Evolutionary conservation across 805 yeast species (phyloP), one percentile per base, ranked within the genome.

Genomic region (Metahyphopichia silvanorum): DNA sequence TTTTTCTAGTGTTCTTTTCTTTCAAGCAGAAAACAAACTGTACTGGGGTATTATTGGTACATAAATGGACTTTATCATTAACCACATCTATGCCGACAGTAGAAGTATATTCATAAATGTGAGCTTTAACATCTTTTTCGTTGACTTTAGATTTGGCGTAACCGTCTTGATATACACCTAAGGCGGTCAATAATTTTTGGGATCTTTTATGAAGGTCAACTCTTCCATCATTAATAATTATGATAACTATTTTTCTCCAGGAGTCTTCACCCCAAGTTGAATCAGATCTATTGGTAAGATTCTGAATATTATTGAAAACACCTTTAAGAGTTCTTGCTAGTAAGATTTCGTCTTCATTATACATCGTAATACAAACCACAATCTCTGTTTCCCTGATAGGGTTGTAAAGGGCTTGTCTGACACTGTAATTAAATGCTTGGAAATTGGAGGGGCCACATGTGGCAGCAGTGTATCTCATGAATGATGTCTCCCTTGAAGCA

Each of bases 141-240:
- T 88, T 87, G 47, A 93, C 87, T 51, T 79, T 83, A 51, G 86
- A 85, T 55, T 88, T 88, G 28, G 98, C 97, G 60, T 88, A 87
- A 0, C 97, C 97, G 39, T 88, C 97, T 60, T 93, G 98, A 55
- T 81, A 91, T 25, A 84, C 83, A 16, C 98, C 98, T 33, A 91
- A 56, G 2, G 95, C 85, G 10, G 93, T 83, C 54, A 91, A 66
- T 19, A 91, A 66, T 6, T 89, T 88, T 49, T 80, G 76, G 0
- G 96, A 75, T 30, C 89, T 71, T 28, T 84, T 84, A 55, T 86
- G 74, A 37, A 91, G 77, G 46, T 88, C 86, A 10, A 78, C 74
- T 49, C 98, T 78, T 39, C 98, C 98, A 62, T 91, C 98, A 38
- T 89, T 83, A 10, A 91, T 89, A 19, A 91, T 76, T 44, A 86